Evolutionary conservation across 2,329 filamentous ascomycete genomes (phyloP), one percentile per base, ranked within the genome.

Genomic region (Aspergillus clavatus): DNA sequence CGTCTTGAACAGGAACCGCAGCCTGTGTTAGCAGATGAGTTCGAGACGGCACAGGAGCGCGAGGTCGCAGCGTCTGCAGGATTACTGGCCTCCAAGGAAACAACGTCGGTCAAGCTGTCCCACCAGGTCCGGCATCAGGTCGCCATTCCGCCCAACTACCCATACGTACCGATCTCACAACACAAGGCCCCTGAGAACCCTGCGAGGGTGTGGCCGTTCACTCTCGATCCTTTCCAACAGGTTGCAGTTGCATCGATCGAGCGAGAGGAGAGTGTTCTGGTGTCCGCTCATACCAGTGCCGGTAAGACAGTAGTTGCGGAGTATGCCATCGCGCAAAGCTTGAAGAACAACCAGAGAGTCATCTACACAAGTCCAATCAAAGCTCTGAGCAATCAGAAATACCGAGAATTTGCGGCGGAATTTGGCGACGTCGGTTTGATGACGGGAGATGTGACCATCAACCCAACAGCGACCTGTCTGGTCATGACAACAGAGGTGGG

Each of bases 361-460:
- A 98, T 98, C 67, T 98, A 98, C 72, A 98, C 93, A 7, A 96
- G 90, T 78, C 93, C 93, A 1, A 98, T 98, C 77, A 98, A 98
- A 72, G 93, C 93, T 8, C 75, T 98, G 59, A 97, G 90, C 70
- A 98, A 98, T 71, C 93, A 98, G 65, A 98, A 98, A 67, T 98
- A 95, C 68, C 80, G 93, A 74, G 93, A 98, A 65, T 98, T 98
- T 68, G 84, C 87, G 56, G 88, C 87, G 33, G 88, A 95, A 47
- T 98, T 98, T 72, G 91, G 90, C 47, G 93, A 98, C 64, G 91
- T 96, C 41, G 93, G 93, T 47, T 77, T 98, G 50, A 97, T 98
- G 91, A 98, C 93, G 4, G 93, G 93, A 62, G 93, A 98, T 79
- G 91, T 97, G 52, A 98, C 93, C 19, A 98, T 98, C 70, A 98